Evolutionary conservation across 345 rosid species (phyloP).

Genomic region (Eutrema heterophyllum): DNA sequence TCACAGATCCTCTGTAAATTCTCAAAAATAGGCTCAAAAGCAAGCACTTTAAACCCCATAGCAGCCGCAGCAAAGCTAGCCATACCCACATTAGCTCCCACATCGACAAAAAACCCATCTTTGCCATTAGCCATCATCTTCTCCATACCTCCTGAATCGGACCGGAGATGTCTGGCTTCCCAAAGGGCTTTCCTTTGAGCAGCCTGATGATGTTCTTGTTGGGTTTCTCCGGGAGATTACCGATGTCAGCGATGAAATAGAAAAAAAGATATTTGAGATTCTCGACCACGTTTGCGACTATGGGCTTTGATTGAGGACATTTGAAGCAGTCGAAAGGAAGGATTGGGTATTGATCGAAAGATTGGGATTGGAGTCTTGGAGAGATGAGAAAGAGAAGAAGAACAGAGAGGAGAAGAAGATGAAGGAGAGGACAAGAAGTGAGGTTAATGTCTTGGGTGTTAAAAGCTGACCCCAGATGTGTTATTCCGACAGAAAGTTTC

Average conservation of each 20-base stretch:
- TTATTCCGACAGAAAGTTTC: neutral
- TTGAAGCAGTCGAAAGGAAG: constrained; percentile 66
- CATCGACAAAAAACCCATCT: constrained; percentile 75
- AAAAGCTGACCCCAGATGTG: constrained; percentile 26
- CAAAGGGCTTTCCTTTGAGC: constrained; percentile 85
- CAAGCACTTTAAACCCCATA: constrained; percentile 84
- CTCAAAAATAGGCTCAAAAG: constrained; percentile 91
- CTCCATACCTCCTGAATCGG: constrained; percentile 76
- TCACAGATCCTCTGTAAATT: constrained; percentile 94
- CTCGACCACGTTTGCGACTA: constrained; percentile 80
- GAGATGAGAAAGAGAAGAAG: constrained; percentile 32
- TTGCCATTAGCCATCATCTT: constrained; percentile 34
- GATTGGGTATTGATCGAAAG: constrained; percentile 18
- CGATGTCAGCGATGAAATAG: constrained; percentile 80
- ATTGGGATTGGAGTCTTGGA: constrained; percentile 11
- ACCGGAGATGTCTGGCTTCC: constrained; percentile 83
- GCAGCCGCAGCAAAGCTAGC: constrained; percentile 92
- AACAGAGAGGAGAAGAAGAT: constrained; percentile 45
- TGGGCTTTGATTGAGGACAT: constrained; percentile 79
- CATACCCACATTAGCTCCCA: constrained; percentile 98
- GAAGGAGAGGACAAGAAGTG: constrained; percentile 41
- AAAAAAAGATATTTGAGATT: constrained; percentile 73
- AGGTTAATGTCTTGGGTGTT: constrained; percentile 43
- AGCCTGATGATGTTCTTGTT: constrained; percentile 89
- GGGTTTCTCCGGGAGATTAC: constrained; percentile 83